phyloP scores from a whole-genome alignment of 768 basidiomycete species.

The Psilocybe cyanescens region DNA sequence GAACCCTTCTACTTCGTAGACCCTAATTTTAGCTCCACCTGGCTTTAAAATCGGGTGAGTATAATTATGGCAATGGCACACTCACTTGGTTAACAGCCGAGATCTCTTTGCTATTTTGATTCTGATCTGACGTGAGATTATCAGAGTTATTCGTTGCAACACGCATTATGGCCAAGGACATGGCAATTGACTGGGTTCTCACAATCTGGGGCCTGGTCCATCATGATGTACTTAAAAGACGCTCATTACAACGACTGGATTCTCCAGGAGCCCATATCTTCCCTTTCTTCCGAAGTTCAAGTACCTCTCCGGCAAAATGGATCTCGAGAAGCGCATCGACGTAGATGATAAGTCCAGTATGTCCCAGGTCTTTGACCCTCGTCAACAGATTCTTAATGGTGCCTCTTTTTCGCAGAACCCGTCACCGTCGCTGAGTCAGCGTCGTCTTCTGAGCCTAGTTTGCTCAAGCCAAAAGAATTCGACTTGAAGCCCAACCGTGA shows the following conservation, averaged over 20 bases:
- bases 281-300: slow-evolving; percentile 3
- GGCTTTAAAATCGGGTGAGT: slow-evolving; percentile 2
- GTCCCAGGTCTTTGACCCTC: not conserved
- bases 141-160: too few species aligned
- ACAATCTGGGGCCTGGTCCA: slow-evolving; percentile 4
- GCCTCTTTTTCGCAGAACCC: not conserved
- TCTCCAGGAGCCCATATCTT: slow-evolving; percentile 4
- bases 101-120: slow-evolving; percentile 8
- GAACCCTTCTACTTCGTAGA: not conserved
- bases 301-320: slow-evolving; percentile 14
- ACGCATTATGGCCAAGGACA: not conserved
- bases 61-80: not conserved
- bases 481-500: slow-evolving; percentile 31
- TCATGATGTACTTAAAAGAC: slow-evolving; percentile 15
- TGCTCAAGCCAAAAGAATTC: slow-evolving; percentile 26
- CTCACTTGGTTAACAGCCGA: not conserved
- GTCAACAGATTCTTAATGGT: not conserved
- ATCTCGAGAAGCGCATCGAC: slow-evolving; percentile 19
- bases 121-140: slow-evolving; percentile 7
- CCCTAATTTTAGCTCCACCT: slow-evolving; percentile 10
- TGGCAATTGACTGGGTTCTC: slow-evolving; percentile 4
- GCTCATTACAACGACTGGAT: not conserved
- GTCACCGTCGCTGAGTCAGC: slow-evolving; percentile 15
- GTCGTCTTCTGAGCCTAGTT: slow-evolving; percentile 23
- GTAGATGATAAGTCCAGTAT: slow-evolving; percentile 13